Base-by-base conservation (phyloP, 163 green algal genomes). In the Coccomyxa subellipsoidea region DNA sequence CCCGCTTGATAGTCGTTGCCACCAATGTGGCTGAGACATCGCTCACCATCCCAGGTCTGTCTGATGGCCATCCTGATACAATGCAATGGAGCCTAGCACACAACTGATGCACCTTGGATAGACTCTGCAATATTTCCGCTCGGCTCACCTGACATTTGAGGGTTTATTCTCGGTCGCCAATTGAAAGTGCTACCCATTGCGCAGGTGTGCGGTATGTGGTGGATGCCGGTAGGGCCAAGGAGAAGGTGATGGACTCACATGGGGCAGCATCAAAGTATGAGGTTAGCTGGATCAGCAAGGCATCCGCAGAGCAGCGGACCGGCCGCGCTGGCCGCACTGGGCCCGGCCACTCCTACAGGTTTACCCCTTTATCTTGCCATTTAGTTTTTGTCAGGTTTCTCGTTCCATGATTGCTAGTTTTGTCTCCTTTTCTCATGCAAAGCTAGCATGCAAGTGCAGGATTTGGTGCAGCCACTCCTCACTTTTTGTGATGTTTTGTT, bases 21-120 rank as follows among this genome's bases (percentile, higher is more conserved):
- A 99, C 96, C 37, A 99, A 99, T 80, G 95, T 99, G 38, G 96
- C 96, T 9, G 96, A 99, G 89, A 99, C 96, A 0, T 98, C 93
- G 8, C 89, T 99, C 35, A 99, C 96, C 81, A 99, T 99, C 75
- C 96, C 96, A 69, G 95, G 96, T 91, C 5, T 82, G 23, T 72
- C 9, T 71, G 15, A 54, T 6, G 27, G 47, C 21, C 47, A 27
- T 8, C 47, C 23, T 59, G 47, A 59, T 27, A 18, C 47, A 1
- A 59, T n/a, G 47, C 47, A 6, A 1, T 59, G 47, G 15, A 59
- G 47, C 47, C 40, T 10, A 23, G 40, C 10, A 54, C n/a, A n/a
- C n/a, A n/a, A n/a, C n/a, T n/a, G n/a, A n/a, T n/a, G n/a, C n/a
- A n/a, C n/a, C n/a, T n/a, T n/a, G n/a, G n/a, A n/a, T n/a, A n/a